phyloP scores from a whole-genome alignment of 805 yeast genomes.

The Saccharomycopsis lassenensis region DNA sequence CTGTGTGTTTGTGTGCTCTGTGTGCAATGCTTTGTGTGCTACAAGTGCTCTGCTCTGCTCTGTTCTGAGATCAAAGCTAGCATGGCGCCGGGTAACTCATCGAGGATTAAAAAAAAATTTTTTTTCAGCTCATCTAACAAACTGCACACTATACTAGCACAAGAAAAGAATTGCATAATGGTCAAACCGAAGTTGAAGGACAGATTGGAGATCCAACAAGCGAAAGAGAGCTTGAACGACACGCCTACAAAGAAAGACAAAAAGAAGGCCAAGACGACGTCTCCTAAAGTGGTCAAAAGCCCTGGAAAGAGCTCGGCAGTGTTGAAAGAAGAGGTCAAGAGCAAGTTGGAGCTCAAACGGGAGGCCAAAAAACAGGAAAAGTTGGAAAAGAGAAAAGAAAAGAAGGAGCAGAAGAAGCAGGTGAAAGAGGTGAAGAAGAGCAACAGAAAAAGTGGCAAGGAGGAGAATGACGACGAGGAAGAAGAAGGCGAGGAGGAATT shows the following conservation, averaged over 20 bases:
- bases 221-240: constrained; percentile 9
- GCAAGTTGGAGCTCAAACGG: constrained; percentile 11
- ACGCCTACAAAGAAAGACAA: constrained; percentile 1
- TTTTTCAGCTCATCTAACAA: not conserved
- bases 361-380: constrained; percentile 15
- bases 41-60: too few species aligned
- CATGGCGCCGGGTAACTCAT: too few species aligned
- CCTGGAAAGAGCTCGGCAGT: constrained; percentile 2
- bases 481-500: constrained; percentile 16
- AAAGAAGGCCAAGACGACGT: not conserved
- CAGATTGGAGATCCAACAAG: constrained; percentile 16
- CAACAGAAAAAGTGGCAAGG: constrained; percentile 18
- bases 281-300: not conserved
- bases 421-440: constrained; percentile 14
- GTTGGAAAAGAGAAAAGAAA: constrained; percentile 20
- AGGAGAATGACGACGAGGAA: constrained; percentile 22
- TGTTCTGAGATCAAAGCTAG: too few species aligned
- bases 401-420: constrained; percentile 18
- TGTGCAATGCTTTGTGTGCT: too few species aligned
- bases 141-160: not conserved
- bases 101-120: constrained; percentile 3
- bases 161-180: constrained; percentile 7
- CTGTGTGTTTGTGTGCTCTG: too few species aligned
- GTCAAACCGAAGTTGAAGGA: constrained; percentile 17
- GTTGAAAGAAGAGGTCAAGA: constrained; percentile 14